These are phyloP conservation scores for Keithomyces neogunnii DNA, from an alignment of 2,329 filamentous ascomycete genomes.

Conservation along the genomic window DNA sequence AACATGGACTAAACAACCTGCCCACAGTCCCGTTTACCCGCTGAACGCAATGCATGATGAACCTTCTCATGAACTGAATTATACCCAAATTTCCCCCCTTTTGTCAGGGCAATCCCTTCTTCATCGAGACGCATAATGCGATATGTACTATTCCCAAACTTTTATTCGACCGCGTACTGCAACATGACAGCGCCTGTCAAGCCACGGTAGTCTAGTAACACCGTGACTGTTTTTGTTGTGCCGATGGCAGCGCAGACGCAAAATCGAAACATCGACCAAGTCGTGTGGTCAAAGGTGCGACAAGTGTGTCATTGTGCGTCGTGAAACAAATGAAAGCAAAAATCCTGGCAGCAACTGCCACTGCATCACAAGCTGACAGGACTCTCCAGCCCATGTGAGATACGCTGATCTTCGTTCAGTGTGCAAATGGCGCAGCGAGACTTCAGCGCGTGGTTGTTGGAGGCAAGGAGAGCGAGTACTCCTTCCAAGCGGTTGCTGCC, in stretches of 20 bases:
- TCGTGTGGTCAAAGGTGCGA: not conserved
- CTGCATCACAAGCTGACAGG: not conserved
- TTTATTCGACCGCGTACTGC: constrained; percentile 11
- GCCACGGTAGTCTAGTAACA: not conserved
- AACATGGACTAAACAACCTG: constrained; percentile 7
- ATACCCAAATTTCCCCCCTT: not conserved
- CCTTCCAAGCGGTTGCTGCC: not conserved
- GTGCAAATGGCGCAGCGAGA: too few relatives aligned
- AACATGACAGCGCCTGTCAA: constrained; percentile 6
- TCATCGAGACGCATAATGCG: constrained; percentile 15
- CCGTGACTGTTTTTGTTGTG: constrained; percentile 1
- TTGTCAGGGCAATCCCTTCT: constrained; percentile 11
- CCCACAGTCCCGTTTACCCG: constrained; percentile 20
- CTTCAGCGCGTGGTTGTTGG: not conserved
- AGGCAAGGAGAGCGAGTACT: not conserved
- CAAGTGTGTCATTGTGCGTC: not conserved
- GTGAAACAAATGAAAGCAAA: constrained; percentile 3
- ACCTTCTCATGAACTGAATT: constrained; percentile 19
- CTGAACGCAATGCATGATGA: constrained; percentile 28
- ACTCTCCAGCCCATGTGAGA: not conserved
- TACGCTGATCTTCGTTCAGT: too few relatives aligned
- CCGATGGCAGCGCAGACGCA: not conserved
- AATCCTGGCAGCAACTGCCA: not conserved
- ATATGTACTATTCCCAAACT: constrained; percentile 23
- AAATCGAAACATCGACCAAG: not conserved